phyloP scores from a whole-genome alignment of 441 rosid species.

The Gossypium davidsonii region DNA sequence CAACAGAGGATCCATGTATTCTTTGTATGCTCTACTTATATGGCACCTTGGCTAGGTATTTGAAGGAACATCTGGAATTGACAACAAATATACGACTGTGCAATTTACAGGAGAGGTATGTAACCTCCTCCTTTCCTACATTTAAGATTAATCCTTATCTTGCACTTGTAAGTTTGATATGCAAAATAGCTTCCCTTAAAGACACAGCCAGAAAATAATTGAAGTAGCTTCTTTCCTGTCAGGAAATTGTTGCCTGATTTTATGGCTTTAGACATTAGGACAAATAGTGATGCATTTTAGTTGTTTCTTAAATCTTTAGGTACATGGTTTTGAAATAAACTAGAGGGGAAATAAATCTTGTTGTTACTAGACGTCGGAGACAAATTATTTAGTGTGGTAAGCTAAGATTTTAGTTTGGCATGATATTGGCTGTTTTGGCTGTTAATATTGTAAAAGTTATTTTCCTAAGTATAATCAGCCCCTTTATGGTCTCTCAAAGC shows the following conservation, averaged over 20 bases:
- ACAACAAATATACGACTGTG: conserved; percentile 87
- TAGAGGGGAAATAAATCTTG: background rate
- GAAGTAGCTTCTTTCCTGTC: background rate
- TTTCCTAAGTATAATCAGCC: no score
- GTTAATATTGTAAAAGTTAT: background rate
- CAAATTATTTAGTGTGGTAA: background rate
- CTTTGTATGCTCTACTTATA: background rate
- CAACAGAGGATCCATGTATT: background rate
- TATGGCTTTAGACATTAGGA: background rate
- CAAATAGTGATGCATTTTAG: background rate
- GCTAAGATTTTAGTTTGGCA: background rate
- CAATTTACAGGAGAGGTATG: conserved; percentile 94
- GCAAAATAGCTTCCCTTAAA: background rate
- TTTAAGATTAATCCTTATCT: background rate
- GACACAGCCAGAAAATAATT: background rate
- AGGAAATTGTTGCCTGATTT: background rate
- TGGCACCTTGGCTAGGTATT: conserved; percentile 54
- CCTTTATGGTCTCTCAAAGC: no score
- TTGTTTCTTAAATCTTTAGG: background rate
- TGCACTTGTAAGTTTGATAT: background rate
- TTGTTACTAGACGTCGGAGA: background rate
- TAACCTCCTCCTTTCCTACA: background rate
- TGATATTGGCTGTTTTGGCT: background rate
- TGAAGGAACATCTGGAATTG: conserved; percentile 96
- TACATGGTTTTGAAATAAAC: background rate